Evolutionary conservation across 1,284 basidiomycete species (phyloP).

Genomic region (Malassezia japonica): DNA sequence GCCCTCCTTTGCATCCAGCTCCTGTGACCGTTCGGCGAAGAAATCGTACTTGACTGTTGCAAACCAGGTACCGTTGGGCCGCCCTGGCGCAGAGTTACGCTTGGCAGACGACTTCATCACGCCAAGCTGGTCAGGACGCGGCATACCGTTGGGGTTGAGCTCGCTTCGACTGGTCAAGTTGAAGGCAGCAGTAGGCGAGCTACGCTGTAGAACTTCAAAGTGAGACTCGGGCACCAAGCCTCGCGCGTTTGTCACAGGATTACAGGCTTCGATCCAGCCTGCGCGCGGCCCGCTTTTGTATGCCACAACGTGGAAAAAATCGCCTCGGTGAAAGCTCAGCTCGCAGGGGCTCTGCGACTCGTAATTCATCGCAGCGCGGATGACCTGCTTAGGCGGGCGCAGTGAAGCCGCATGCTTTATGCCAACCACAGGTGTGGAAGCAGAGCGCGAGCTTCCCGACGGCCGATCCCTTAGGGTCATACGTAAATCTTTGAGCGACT

Average conservation of each 20-base stretch:
- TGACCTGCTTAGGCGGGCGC: constrained; percentile 82
- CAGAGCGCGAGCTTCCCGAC: constrained; percentile 14
- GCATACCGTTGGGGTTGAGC: constrained; percentile 36
- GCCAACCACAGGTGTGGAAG: constrained; percentile 19
- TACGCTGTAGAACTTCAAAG: constrained; percentile 54
- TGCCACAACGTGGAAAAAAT: constrained; percentile 90
- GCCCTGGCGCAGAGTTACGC: no score
- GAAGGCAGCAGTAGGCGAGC: constrained; percentile 22
- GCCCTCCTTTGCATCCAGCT: constrained; percentile 85
- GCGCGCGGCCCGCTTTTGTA: constrained; percentile 54
- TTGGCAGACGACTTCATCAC: no score
- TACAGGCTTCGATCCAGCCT: constrained; percentile 51
- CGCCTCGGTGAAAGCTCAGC: constrained; percentile 82
- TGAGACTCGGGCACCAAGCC: constrained; percentile 82
- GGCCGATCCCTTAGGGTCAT: constrained; percentile 37
- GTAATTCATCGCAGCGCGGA: constrained; percentile 69
- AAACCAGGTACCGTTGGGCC: constrained; percentile 5
- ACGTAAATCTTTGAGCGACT: constrained; percentile 42
- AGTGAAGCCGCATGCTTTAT: constrained; percentile 26
- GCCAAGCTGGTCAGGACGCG: no score
- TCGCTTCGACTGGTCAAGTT: constrained; percentile 8
- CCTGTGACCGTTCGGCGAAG: constrained; percentile 82
- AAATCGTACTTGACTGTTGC: constrained; percentile 95
- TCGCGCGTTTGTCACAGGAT: constrained; percentile 79
- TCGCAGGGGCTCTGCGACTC: constrained; percentile 69